A percentile compares a stretch with the other conserved stretches of the same genome.
These are phyloP conservation scores for Samsoniella hepiali DNA, from an alignment of 2,329 filamentous ascomycete genomes.

Conservation along the genomic window DNA sequence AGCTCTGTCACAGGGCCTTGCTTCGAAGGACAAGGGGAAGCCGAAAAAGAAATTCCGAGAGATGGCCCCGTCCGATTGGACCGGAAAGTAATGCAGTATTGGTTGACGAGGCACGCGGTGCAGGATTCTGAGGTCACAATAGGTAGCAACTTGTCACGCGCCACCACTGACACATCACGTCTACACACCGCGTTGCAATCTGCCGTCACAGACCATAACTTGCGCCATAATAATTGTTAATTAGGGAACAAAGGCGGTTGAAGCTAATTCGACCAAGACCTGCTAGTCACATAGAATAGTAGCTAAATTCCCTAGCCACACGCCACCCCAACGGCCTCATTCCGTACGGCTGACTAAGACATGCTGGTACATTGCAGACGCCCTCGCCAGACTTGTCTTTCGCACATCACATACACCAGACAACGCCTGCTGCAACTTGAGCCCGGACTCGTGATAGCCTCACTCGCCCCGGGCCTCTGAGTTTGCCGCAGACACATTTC, in stretches of 20 bases:
- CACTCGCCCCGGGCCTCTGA: neutral
- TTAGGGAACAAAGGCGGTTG: neutral
- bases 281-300: too few relatives aligned
- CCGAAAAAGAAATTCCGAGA: slow-evolving; percentile 1
- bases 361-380: neutral
- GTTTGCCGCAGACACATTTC: slow-evolving; percentile 16
- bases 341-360: slow-evolving; percentile 9
- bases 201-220: neutral
- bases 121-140: neutral
- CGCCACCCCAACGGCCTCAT: neutral
- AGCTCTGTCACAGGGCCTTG: neutral
- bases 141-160: neutral
- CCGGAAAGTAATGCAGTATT: neutral
- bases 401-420: neutral
- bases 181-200: neutral
- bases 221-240: neutral
- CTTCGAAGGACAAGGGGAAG: neutral
- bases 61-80: neutral
- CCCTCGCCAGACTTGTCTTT: neutral
- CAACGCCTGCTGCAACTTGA: neutral
- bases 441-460: neutral
- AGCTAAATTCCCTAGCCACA: too few relatives aligned
- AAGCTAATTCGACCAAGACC: too few relatives aligned
- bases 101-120: neutral
- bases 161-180: neutral